Percentiles rank a stretch among this genome's conserved stretches.
Evolutionary conservation across 148 eudicot species (phyloP).

Genomic region (Rhododendron griersonianum): DNA sequence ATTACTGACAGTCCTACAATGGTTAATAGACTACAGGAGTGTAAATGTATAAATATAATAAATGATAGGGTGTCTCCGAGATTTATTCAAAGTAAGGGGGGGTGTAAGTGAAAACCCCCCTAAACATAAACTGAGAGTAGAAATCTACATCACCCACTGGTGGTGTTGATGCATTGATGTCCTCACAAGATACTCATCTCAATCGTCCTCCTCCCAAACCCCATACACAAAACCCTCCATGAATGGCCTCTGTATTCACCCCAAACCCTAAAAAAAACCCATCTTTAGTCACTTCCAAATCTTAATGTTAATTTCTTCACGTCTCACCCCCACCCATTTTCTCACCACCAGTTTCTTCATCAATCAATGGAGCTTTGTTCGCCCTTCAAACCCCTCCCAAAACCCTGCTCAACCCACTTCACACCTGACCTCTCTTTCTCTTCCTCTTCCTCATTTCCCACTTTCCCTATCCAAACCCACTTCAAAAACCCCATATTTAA

Average conservation of each 20-base stretch:
- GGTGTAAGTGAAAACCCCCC: not conserved
- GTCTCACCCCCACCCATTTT: constrained; percentile 3
- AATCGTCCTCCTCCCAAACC: not conserved
- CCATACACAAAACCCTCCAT: constrained; percentile 29
- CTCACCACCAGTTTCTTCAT: not conserved
- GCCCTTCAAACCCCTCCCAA: constrained; percentile 51
- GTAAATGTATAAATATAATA: too few species aligned
- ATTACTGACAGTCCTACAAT: too few species aligned
- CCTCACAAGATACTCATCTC: not conserved
- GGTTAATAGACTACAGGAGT: too few species aligned
- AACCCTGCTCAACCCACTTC: constrained; percentile 14
- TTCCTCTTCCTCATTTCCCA: constrained; percentile 28
- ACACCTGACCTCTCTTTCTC: constrained; percentile 42
- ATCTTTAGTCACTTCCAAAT: not conserved
- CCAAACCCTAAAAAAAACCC: not conserved
- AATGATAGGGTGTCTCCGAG: not conserved
- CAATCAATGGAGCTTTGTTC: constrained; percentile 78
- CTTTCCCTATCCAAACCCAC: constrained; percentile 31
- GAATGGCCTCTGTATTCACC: constrained; percentile 7
- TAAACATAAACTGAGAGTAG: not conserved
- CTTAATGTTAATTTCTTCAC: constrained; percentile 1
- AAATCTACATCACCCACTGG: not conserved
- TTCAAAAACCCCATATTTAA: constrained; percentile 18
- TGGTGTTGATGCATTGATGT: not conserved
- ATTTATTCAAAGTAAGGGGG: not conserved